Conservation (phyloP, 441 rosid genomes). For the Populus hybrid region DNA sequence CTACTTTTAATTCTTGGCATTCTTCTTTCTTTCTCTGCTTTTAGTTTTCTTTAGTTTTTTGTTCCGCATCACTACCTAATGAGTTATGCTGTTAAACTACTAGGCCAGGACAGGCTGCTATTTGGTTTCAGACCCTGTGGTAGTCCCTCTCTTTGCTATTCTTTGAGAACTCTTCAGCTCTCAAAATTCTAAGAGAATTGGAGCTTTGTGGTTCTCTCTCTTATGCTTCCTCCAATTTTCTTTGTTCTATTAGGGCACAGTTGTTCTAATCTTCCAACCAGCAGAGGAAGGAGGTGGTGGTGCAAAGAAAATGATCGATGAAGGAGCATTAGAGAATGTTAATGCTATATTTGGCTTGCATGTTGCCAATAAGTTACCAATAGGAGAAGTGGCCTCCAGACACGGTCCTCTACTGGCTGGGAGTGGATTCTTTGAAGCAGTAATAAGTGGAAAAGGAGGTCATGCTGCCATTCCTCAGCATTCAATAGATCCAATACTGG, state of each 20-base stretch:
- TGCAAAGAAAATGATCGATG: slow-evolving; percentile 58
- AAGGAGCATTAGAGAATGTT: slow-evolving; percentile 65
- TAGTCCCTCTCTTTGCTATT: not conserved
- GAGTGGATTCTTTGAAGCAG: slow-evolving; percentile 87
- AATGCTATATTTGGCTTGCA: slow-evolving; percentile 86
- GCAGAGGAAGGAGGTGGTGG: slow-evolving; percentile 99
- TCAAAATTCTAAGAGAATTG: not conserved
- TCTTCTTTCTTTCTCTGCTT: too few relatives aligned
- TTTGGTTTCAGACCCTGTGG: not conserved
- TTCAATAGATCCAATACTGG: slow-evolving; percentile 82
- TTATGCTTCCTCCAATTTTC: slow-evolving; percentile 1
- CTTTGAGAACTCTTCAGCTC: not conserved
- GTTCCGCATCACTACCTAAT: not conserved
- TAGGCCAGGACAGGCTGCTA: not conserved
- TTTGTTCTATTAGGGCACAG: slow-evolving; percentile 64
- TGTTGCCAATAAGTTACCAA: slow-evolving; percentile 38
- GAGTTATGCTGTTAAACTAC: not conserved
- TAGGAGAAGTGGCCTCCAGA: slow-evolving; percentile 72
- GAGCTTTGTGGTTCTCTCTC: not conserved
- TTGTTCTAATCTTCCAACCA: slow-evolving; percentile 85
- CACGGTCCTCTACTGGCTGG: slow-evolving; percentile 83
- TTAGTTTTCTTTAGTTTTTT: too few relatives aligned
- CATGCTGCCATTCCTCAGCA: slow-evolving; percentile 95
- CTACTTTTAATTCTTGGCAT: too few relatives aligned
- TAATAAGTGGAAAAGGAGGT: slow-evolving; percentile 85